phyloP scores from a whole-genome alignment of 495 filamentous ascomycete species.

The Recurvomyces mirabilis region DNA sequence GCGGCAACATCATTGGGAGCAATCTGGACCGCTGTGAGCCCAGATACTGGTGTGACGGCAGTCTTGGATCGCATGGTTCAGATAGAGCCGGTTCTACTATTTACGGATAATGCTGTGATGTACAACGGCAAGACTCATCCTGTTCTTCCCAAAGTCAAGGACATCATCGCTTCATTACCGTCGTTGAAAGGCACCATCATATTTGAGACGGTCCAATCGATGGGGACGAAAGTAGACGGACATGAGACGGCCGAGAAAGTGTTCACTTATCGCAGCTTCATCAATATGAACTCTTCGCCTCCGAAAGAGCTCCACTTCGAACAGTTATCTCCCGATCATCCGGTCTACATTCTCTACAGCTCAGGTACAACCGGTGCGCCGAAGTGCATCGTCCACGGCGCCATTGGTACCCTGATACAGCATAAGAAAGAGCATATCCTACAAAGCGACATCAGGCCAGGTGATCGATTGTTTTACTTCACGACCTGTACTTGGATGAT shows the following conservation, averaged over 20 bases:
- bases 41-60: constrained; percentile 67
- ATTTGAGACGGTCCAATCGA: constrained; percentile 44
- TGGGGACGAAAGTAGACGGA: constrained; percentile 26
- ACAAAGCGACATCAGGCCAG: constrained; percentile 61
- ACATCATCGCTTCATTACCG: constrained; percentile 54
- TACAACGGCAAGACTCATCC: constrained; percentile 82
- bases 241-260: constrained; percentile 27
- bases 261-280: constrained; percentile 41
- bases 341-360: constrained; percentile 80
- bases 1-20: constrained; percentile 68
- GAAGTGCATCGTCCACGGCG: constrained; percentile 85
- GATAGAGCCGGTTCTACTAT: constrained; percentile 68
- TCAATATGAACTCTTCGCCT: constrained; percentile 30
- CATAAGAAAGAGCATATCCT: constrained; percentile 90
- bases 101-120: constrained; percentile 73
- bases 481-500: constrained; percentile 95
- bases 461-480: constrained; percentile 67
- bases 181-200: constrained; percentile 56
- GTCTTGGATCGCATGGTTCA: constrained; percentile 75
- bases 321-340: constrained; percentile 69
- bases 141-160: constrained; percentile 56
- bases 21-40: constrained; percentile 84
- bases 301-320: constrained; percentile 45
- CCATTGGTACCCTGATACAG: constrained; percentile 76
- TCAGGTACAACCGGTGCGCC: constrained; percentile 83